A percentile compares a stretch with the other conserved stretches of the same genome.
phyloP scores from a whole-genome alignment of 2,329 filamentous ascomycete genomes.

The Cladosporium velox region DNA sequence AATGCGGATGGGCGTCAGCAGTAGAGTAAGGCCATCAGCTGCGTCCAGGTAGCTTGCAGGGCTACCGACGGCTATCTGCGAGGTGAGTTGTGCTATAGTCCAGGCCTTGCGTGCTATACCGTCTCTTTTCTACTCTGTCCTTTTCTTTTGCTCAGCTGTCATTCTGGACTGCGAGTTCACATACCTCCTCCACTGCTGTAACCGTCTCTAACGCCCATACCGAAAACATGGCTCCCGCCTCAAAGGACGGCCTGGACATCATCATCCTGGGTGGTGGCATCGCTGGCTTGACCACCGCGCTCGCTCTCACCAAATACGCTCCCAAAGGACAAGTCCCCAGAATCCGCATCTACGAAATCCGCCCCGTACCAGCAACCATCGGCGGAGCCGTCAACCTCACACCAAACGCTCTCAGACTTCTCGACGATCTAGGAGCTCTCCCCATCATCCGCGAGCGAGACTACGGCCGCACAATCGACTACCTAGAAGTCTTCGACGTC shows the following conservation, averaged over 20 bases:
- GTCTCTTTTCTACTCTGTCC: background rate
- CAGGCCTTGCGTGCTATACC: background rate
- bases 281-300: slow-evolving; percentile 53
- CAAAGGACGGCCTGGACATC: slow-evolving; percentile 39
- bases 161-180: background rate
- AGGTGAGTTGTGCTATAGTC: background rate
- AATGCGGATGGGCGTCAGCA: background rate
- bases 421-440: slow-evolving; percentile 40
- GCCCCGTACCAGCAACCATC: slow-evolving; percentile 48
- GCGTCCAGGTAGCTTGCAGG: background rate
- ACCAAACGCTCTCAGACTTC: slow-evolving; percentile 47
- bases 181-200: background rate
- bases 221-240: slow-evolving; percentile 27
- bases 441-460: slow-evolving; percentile 41
- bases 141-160: background rate
- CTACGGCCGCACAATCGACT: slow-evolving; percentile 46
- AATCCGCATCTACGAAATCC: slow-evolving; percentile 53
- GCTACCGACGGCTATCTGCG: background rate
- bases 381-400: slow-evolving; percentile 52
- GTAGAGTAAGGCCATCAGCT: slow-evolving; percentile 3
- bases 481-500: slow-evolving; percentile 49
- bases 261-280: slow-evolving; percentile 57
- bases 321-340: slow-evolving; percentile 39
- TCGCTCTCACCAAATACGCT: slow-evolving; percentile 50
- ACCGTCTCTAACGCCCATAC: background rate